Percentiles rank a stretch among this genome's conserved stretches.
Evolutionary conservation across 495 filamentous ascomycete genomes (phyloP).

Genomic region (Penicillium samsonianum): DNA sequence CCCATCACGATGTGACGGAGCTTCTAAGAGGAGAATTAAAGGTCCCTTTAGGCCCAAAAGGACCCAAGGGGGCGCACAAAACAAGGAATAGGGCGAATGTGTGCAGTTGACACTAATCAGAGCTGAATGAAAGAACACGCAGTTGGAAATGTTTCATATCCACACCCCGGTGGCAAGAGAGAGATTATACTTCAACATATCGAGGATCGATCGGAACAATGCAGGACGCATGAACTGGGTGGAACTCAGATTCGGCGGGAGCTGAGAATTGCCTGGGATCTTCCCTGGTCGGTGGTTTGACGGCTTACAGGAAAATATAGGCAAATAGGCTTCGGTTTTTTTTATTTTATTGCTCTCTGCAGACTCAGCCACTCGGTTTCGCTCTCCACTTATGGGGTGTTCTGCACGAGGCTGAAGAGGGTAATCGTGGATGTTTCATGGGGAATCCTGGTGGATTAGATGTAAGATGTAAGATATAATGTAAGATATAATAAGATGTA

Average conservation of each 20-base stretch:
- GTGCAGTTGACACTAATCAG: conserved; percentile 2
- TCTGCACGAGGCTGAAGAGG: conserved; percentile 25
- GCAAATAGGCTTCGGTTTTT: neutral
- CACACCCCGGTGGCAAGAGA: too few species aligned
- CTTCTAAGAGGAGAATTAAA: conserved; percentile 13
- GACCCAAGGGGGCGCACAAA: neutral
- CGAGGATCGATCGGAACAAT: conserved; percentile 21
- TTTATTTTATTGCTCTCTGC: too few species aligned
- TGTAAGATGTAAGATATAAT: too few species aligned
- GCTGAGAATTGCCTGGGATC: conserved; percentile 19
- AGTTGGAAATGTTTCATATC: neutral
- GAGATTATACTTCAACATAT: conserved; percentile 6
- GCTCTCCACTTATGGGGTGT: conserved; percentile 6
- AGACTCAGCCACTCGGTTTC: too few species aligned
- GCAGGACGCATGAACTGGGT: conserved; percentile 17
- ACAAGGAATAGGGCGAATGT: neutral
- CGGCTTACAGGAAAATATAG: neutral
- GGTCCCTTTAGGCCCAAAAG: conserved; percentile 1
- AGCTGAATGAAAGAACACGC: conserved; percentile 1
- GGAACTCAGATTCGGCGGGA: conserved; percentile 16
- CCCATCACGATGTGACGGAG: conserved; percentile 36
- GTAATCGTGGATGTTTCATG: conserved; percentile 10
- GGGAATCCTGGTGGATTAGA: neutral
- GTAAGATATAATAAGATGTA: too few species aligned
- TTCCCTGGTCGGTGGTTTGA: conserved; percentile 22